Percentiles rank a stretch among this genome's conserved stretches.
These are phyloP conservation scores for Senna tora DNA, from an alignment of 306 rosid genomes.

Conservation along the genomic window DNA sequence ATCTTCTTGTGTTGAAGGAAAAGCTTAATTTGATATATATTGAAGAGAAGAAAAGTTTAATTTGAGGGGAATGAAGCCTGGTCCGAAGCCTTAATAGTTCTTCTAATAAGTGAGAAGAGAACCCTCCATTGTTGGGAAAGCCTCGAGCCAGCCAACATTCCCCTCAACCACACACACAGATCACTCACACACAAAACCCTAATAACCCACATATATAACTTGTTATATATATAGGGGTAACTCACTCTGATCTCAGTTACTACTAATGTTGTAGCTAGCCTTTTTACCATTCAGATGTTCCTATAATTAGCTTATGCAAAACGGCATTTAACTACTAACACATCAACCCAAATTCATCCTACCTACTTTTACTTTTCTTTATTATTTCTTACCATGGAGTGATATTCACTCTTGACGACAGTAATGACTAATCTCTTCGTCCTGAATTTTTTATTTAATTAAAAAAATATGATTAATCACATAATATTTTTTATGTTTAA, in stretches of 20 bases:
- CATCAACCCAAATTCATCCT: conserved; percentile 21
- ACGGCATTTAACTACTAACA: conserved; percentile 41
- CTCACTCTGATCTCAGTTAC: not conserved
- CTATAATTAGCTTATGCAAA: conserved; percentile 51
- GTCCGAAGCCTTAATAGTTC: conserved; percentile 70
- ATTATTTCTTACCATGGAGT: too few species aligned
- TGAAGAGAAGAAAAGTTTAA: too few species aligned
- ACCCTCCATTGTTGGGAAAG: conserved; percentile 40
- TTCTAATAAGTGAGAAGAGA: conserved; percentile 26
- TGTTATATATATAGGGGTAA: conserved; percentile 46
- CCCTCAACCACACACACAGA: conserved; percentile 49
- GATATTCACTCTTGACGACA: too few species aligned
- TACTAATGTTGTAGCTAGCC: not conserved
- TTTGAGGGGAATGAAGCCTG: conserved; percentile 96
- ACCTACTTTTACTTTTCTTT: too few species aligned
- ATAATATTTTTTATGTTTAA: too few species aligned
- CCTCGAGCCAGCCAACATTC: conserved; percentile 97
- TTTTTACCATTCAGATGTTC: conserved; percentile 44
- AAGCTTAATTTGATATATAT: too few species aligned
- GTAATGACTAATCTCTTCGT: too few species aligned
- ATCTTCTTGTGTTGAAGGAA: too few species aligned
- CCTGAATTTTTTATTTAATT: too few species aligned
- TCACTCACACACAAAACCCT: conserved; percentile 51
- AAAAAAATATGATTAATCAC: too few species aligned
- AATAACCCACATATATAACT: conserved; percentile 39